These are phyloP conservation scores for Hypoxylon perforatum DNA, from an alignment of 495 filamentous ascomycete genomes.

Conservation along the genomic window DNA sequence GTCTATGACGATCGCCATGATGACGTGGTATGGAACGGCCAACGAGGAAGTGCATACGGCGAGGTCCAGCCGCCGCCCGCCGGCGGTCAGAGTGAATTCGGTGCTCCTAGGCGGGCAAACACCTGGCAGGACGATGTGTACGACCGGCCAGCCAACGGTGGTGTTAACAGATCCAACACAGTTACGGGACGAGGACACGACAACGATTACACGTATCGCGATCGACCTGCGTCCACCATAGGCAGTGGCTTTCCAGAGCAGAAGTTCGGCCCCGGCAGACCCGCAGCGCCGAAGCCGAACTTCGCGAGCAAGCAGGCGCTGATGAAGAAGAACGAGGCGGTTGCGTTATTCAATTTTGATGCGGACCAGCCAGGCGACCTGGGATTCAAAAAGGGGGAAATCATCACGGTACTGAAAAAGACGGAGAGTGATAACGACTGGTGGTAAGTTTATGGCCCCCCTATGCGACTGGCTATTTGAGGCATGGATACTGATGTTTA, in stretches of 20 bases:
- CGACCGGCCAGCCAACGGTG: conserved; percentile 68
- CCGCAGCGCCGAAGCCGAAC: conserved; percentile 87
- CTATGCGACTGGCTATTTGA: not conserved
- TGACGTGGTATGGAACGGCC: conserved; percentile 91
- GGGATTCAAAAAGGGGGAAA: conserved; percentile 95
- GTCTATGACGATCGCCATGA: conserved; percentile 91
- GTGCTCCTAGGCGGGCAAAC: conserved; percentile 72
- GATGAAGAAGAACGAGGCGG: conserved; percentile 82
- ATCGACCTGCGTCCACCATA: conserved; percentile 59
- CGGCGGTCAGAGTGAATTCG: conserved; percentile 69
- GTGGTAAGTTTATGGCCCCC: conserved; percentile 69
- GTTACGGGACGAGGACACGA: conserved; percentile 48
- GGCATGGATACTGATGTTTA: conserved; percentile 29
- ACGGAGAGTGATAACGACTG: conserved; percentile 93
- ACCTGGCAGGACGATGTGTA: conserved; percentile 95
- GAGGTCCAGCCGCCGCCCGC: conserved; percentile 78
- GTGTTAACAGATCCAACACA: conserved; percentile 61
- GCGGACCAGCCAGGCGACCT: conserved; percentile 93
- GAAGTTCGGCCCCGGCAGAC: conserved; percentile 67
- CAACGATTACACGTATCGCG: conserved; percentile 70
- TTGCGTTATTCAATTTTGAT: conserved; percentile 93
- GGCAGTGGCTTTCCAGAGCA: conserved; percentile 30
- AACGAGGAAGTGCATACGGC: conserved; percentile 77
- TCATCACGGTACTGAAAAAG: conserved; percentile 96
- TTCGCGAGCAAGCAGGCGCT: conserved; percentile 73